phyloP scores from a whole-genome alignment of 441 rosid species.

The Aquilaria agallochum region DNA sequence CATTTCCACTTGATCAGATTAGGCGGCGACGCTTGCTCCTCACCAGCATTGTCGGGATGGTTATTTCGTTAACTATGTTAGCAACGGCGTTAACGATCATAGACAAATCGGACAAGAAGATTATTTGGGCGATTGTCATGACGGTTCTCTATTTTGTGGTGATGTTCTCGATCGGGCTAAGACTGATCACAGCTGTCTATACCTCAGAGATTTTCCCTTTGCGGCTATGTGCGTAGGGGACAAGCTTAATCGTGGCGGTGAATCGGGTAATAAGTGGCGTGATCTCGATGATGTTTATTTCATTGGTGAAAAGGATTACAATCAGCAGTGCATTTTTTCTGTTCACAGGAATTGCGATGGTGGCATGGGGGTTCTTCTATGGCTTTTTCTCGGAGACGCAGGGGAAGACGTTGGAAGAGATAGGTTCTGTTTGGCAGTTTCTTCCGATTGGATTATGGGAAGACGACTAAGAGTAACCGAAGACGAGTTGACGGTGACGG shows the following conservation, averaged over 20 bases:
- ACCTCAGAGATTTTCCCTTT: slow-evolving; percentile 72
- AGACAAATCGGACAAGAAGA: slow-evolving; percentile 27
- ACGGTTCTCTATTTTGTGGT: slow-evolving; percentile 52
- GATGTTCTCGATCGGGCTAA: slow-evolving; percentile 64
- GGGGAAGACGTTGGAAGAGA: slow-evolving; percentile 51
- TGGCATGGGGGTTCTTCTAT: slow-evolving; percentile 34
- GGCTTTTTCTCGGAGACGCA: slow-evolving; percentile 46
- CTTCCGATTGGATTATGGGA: slow-evolving; percentile 9
- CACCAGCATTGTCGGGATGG: slow-evolving; percentile 55
- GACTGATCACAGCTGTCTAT: slow-evolving; percentile 71
- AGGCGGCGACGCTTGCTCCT: slow-evolving; percentile 71
- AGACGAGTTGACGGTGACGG: neutral
- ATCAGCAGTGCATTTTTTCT: slow-evolving; percentile 44
- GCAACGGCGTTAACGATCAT: slow-evolving; percentile 38
- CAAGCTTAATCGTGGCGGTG: slow-evolving; percentile 52
- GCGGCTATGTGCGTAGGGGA: slow-evolving; percentile 63
- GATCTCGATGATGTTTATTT: slow-evolving; percentile 46
- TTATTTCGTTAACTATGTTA: slow-evolving; percentile 34
- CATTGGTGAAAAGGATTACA: slow-evolving; percentile 20
- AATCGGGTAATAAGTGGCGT: slow-evolving; percentile 52
- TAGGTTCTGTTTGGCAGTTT: slow-evolving; percentile 28
- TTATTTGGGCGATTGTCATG: slow-evolving; percentile 52
- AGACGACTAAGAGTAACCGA: slow-evolving; percentile 35
- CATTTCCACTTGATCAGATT: slow-evolving; percentile 48
- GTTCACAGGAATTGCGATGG: slow-evolving; percentile 34